Evolutionary conservation across 805 yeast species (phyloP), one percentile per base, ranked within the genome.

Genomic region (Aciculoconidium aculeatum): DNA sequence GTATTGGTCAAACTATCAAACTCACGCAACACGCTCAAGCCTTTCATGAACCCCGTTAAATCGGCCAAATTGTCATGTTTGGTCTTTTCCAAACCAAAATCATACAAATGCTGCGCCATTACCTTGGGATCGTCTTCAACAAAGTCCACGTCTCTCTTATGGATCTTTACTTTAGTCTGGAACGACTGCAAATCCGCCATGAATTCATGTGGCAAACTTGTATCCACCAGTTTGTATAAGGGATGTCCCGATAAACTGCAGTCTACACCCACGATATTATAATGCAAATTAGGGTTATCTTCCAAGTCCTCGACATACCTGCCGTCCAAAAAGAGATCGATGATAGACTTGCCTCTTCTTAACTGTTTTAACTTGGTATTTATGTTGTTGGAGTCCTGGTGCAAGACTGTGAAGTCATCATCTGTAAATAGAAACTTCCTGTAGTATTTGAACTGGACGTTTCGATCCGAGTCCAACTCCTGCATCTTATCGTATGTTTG

Each of bases 181-280:
- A 43, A 51, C 45, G 53, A 53, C 30, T 45, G 50, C 19, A 61
- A 37, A 35, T 64, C 70, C 25, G 55, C 57, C 8, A 64, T 47
- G 24, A 64, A 53, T 41, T 64, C 70, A 26, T 49, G 51, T 2
- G 70, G 69, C 21, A 49, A 53, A 7, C 39, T 37, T 11, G 32
- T 34, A 12, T 44, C 47, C 10, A 38, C 29, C 18, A 49, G 49
- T 23, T 49, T 47, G 6, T 53, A 53, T 17, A 63, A 35, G 2
- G 70, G 70, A 16, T 60, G 43, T 2, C 70, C 70, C 15, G 55
- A 45, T 17, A 61, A 39, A 15, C 58, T 47, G 27, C 57, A 44
- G 41, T 64, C 70, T 39, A 61, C 61, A 4, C 70, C 70, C 3
- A 60, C 43, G 6, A 62, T 66, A 40, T 63, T 61, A 37, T 61